A percentile compares a stretch with the other conserved stretches of the same genome.
Evolutionary conservation across 306 rosid species (phyloP).

Genomic region (Rosa chinensis): DNA sequence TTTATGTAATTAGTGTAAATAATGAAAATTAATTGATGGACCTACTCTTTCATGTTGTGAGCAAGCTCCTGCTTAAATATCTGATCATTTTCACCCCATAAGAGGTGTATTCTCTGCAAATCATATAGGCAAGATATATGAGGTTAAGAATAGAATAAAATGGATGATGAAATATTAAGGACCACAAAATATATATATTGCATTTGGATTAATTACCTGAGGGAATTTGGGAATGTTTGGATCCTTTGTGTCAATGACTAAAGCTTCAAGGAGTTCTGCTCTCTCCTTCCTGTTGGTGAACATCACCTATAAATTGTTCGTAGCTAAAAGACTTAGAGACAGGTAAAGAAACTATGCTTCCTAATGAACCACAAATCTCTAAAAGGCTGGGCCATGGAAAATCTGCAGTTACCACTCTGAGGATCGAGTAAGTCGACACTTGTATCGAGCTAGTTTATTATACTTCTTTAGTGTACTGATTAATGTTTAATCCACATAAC

Average conservation of each 20-base stretch:
- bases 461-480: no score
- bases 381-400: no score
- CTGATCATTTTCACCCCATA: conserved; percentile 93
- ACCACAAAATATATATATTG: neutral
- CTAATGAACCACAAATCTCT: neutral
- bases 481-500: no score
- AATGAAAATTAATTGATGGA: neutral
- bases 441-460: no score
- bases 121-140: neutral
- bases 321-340: neutral
- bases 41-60: conserved; percentile 70
- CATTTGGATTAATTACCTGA: conserved; percentile 45
- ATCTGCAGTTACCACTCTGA: neutral
- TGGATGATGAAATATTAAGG: neutral
- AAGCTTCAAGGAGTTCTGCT: conserved; percentile 66
- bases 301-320: conserved; percentile 58
- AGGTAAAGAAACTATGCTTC: neutral
- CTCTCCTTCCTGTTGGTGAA: conserved; percentile 81
- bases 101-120: conserved; percentile 71
- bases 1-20: neutral
- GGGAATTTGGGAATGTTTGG: conserved; percentile 48
- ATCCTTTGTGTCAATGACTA: conserved; percentile 56
- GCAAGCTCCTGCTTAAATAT: conserved; percentile 74
- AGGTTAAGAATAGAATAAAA: neutral
- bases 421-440: no score